Base-by-base conservation (phyloP, 257 asterid species). In the Anisodus acutangulus region DNA sequence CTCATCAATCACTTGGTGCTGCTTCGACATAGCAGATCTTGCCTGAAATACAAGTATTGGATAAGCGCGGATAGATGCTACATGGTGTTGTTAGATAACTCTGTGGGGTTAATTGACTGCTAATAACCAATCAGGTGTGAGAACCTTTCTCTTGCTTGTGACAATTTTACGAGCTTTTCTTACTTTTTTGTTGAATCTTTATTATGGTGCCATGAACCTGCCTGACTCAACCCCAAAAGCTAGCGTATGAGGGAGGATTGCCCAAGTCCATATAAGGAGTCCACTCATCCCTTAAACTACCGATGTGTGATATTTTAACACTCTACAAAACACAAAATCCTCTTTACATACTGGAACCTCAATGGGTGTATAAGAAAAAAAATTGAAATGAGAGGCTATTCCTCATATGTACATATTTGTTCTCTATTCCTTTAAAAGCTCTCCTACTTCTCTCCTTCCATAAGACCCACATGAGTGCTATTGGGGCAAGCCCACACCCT, bases 141-240 rank as follows among this genome's bases (percentile, higher is more conserved):
- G 6, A n/a, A n/a, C 9, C 51, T 79, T 55, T n/a, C 47, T 79
- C 67, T 62, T 79, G 68, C 45, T 26, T 79, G 9, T 69, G 85
- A 71, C 70, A 26, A 63, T 58, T 80, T 59, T 60, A 39, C 5
- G 35, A 80, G 70, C 43, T 26, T 26, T 63, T 63, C 70, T n/a
- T 26, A 63, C 70, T 63, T 26, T 15, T 59, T 63, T 22, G 70
- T 31, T 26, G 70, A 63, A 63, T 63, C 70, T 37, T 63, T 59
- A 35, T 17, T 8, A 67, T 55, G 53, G 6, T 80, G 58, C 43
- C 26, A 53, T 17, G 67, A 19, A 80, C 11, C 17, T 58, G 57
- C 57, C 22, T 79, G 59, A 16, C 58, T 22, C 26, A 22, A 22
- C 26, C 26, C 26, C 26, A 22, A 22, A 22, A 22, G 26, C 26